Percentiles rank a stretch among this genome's conserved stretches.
Evolutionary conservation across 257 asterid species (phyloP).

Genomic region (Nicotiana noctiflora): DNA sequence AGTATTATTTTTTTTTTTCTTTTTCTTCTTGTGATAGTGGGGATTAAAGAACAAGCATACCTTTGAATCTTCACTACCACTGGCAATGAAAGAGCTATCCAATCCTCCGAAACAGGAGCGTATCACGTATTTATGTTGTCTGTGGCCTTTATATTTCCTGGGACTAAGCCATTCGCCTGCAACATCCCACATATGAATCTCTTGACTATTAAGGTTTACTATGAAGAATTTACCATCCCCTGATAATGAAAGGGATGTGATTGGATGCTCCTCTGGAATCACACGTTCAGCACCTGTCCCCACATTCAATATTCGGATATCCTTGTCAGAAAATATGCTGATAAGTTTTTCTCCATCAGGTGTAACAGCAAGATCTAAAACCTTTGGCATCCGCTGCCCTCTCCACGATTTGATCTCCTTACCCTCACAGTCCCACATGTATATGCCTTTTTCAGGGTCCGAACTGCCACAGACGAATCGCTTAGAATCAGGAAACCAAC

Average conservation of each 20-base stretch:
- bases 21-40: neutral
- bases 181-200: constrained; percentile 90
- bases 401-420: constrained; percentile 81
- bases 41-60: constrained; percentile 28
- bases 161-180: constrained; percentile 46
- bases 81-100: constrained; percentile 66
- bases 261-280: constrained; percentile 62
- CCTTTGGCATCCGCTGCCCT: constrained; percentile 88
- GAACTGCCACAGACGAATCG: constrained; percentile 92
- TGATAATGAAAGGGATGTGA: constrained; percentile 79
- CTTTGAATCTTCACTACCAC: constrained; percentile 94
- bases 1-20: neutral
- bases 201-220: constrained; percentile 91
- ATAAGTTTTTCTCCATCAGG: constrained; percentile 80
- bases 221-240: constrained; percentile 63
- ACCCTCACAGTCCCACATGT: constrained; percentile 90
- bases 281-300: constrained; percentile 53
- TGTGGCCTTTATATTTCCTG: constrained; percentile 61
- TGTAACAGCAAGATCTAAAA: constrained; percentile 82
- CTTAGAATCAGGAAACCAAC: constrained; percentile 96
- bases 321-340: constrained; percentile 72
- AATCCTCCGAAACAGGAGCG: constrained; percentile 97
- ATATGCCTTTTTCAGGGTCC: constrained; percentile 77
- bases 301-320: constrained; percentile 66
- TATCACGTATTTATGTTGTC: constrained; percentile 72